Percentiles rank a stretch among this genome's conserved stretches.
phyloP scores from a whole-genome alignment of 768 basidiomycete genomes.

The Serendipita indica region DNA sequence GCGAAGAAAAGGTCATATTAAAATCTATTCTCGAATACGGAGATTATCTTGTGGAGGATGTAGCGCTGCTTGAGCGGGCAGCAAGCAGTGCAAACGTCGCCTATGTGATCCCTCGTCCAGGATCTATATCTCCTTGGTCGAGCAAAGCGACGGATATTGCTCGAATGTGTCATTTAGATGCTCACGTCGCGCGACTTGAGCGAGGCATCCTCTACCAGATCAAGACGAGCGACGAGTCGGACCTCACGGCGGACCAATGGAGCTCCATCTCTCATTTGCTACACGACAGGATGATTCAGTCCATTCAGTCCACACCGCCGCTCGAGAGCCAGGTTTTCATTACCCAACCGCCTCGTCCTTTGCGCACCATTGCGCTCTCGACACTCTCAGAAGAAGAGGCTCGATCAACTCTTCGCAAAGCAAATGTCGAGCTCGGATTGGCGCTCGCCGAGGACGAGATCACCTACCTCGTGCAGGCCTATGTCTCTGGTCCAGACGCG shows the following conservation, averaged over 20 bases:
- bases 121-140: constrained; percentile 97
- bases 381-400: constrained; percentile 28
- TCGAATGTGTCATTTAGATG: constrained; percentile 63
- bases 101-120: constrained; percentile 69
- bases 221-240: constrained; percentile 27
- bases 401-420: constrained; percentile 46
- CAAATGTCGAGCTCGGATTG: constrained; percentile 77
- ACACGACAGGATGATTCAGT: constrained; percentile 95
- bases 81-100: constrained; percentile 29
- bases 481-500: constrained; percentile 50
- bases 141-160: constrained; percentile 98
- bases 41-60: constrained; percentile 43
- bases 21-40: constrained; percentile 72
- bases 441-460: constrained; percentile 85
- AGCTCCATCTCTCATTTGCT: constrained; percentile 49
- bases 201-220: constrained; percentile 64
- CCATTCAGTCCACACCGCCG: constrained; percentile 45
- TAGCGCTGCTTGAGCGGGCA: constrained; percentile 28
- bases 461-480: constrained; percentile 80
- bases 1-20: constrained; percentile 38
- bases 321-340: constrained; percentile 32
- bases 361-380: constrained; percentile 24
- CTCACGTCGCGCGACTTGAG: constrained; percentile 66
- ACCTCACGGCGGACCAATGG: constrained; percentile 34
- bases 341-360: background rate